phyloP scores from a whole-genome alignment of 805 yeast genomes.

The Candida maris region DNA sequence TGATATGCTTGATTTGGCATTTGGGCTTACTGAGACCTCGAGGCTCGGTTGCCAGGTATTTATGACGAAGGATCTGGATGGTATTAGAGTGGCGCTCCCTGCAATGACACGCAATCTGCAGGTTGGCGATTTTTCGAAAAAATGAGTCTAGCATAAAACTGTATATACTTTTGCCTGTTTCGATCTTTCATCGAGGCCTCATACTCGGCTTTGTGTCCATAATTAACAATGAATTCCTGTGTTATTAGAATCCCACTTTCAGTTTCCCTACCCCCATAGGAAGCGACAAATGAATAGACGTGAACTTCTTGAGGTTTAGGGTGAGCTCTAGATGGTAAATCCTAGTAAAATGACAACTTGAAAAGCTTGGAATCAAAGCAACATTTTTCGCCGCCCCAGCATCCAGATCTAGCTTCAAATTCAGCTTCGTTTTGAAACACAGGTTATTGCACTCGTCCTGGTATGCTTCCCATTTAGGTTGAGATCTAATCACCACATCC shows the following conservation, averaged over 20 bases:
- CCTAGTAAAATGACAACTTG: slow-evolving; percentile 17
- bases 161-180: not conserved
- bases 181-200: not conserved
- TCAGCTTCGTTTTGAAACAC: slow-evolving; percentile 11
- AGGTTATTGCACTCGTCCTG: slow-evolving; percentile 7
- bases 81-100: slow-evolving; percentile 90
- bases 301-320: slow-evolving; percentile 15
- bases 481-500: slow-evolving; percentile 8
- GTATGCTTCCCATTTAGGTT: slow-evolving; percentile 17
- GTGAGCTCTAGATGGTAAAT: slow-evolving; percentile 16
- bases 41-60: slow-evolving; percentile 91
- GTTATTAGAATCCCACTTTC: slow-evolving; percentile 2
- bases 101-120: slow-evolving; percentile 96
- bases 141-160: slow-evolving; percentile 6
- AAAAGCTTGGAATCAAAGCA: slow-evolving; percentile 21
- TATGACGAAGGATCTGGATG: slow-evolving; percentile 89
- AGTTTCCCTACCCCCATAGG: slow-evolving; percentile 24
- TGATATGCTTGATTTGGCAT: slow-evolving; percentile 96
- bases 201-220: not conserved
- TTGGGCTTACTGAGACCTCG: slow-evolving; percentile 95
- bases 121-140: slow-evolving; percentile 63
- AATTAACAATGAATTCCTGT: not conserved
- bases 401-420: slow-evolving; percentile 16
- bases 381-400: slow-evolving; percentile 9
- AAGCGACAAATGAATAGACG: slow-evolving; percentile 12